These are phyloP conservation scores for Suillus subaureus DNA, from an alignment of 768 basidiomycete genomes.

Conservation along the genomic window DNA sequence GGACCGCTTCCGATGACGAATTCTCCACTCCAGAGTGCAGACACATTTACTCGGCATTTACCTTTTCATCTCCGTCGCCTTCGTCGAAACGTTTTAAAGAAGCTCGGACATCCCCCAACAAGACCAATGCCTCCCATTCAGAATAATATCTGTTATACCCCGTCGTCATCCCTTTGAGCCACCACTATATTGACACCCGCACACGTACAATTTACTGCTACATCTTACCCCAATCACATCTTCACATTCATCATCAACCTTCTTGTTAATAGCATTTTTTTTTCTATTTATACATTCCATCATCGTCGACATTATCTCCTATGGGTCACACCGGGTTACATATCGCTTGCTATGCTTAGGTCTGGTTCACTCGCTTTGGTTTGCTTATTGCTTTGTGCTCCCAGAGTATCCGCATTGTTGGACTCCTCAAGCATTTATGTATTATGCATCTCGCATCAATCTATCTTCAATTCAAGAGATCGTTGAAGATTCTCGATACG, in stretches of 20 bases:
- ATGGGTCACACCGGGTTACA: conserved; percentile 23
- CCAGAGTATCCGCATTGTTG: conserved; percentile 28
- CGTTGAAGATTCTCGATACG: neutral
- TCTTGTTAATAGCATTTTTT: conserved; percentile 35
- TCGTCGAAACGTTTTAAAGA: conserved; percentile 56
- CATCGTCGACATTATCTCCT: conserved; percentile 24
- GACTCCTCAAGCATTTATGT: conserved; percentile 31
- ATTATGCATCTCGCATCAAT: conserved; percentile 19
- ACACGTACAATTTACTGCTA: neutral
- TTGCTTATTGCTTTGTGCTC: conserved; percentile 31
- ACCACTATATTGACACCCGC: neutral
- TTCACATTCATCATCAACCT: conserved; percentile 16
- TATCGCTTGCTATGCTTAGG: conserved; percentile 24
- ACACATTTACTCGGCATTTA: conserved; percentile 73
- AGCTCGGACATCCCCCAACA: conserved; percentile 37
- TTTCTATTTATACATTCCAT: conserved; percentile 34
- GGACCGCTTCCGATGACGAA: conserved; percentile 29
- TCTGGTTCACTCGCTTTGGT: conserved; percentile 32
- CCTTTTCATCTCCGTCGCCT: conserved; percentile 75
- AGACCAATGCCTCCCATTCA: conserved; percentile 19
- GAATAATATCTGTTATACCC: conserved; percentile 18
- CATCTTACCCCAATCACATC: conserved; percentile 9
- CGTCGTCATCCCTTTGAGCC: neutral
- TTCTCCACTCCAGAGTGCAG: conserved; percentile 78
- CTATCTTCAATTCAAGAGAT: conserved; percentile 1